Evolutionary conservation across 805 yeast genomes (phyloP), one percentile per base, ranked within the genome.

Genomic region (Schwanniomyces occidentalis): DNA sequence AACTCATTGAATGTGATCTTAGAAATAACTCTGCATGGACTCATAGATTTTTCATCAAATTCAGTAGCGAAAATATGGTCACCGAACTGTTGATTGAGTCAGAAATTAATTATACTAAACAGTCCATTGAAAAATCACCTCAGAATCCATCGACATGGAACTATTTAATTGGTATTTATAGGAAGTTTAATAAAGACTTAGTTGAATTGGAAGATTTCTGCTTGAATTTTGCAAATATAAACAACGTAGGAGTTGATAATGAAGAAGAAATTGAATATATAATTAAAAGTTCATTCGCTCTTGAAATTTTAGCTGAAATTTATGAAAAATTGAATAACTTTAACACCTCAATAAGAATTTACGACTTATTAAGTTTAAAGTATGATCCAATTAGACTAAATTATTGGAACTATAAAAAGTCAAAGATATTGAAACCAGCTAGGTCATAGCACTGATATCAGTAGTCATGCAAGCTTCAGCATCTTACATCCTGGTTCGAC

Each of bases 21-120:
- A 69, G 88, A 48, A 93, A 93, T 62, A 93, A 93, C 58, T 84
- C 95, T 32, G 96, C 95, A 1, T 93, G 99, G 99, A 76, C 80
- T 40, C 95, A 86, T 59, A 71, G 97, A 35, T 85, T 69, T 63
- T 86, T 82, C 45, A 58, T 84, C 8, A 47, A 70, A 24, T 62
- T 64, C 34, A 41, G 52, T 28, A 36, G 39, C 13, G 40, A 22
- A 14, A 46, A 17, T 42, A 45, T 8, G 38, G 46, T 43, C 1
- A 45, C 31, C 6, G 42, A 40, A 2, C 44, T 39, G 4, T 31
- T 47, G 4, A 42, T 72, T 3, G 51, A 58, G 0, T 48, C 49
- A 3, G 97, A 90, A 50, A 50, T 82, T 2, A 67, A 63, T 4
- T 86, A 60, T 50, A 72, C 76, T 2, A 67, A 64, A 45, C 51